phyloP scores from a whole-genome alignment of 495 filamentous ascomycete genomes.

The Lasiosphaeria hispida region DNA sequence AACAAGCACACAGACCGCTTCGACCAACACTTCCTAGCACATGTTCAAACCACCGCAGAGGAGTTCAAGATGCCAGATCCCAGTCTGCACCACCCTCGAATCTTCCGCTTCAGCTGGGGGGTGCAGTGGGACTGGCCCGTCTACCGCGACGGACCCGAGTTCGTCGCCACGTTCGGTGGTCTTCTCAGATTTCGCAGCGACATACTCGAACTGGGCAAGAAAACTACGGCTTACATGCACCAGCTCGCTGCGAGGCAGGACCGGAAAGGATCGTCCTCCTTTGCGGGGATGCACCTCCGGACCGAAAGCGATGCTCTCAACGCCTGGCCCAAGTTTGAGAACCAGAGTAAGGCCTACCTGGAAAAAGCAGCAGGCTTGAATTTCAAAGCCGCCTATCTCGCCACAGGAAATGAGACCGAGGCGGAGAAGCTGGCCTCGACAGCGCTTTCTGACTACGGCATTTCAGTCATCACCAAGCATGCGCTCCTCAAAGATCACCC shows the following conservation, averaged over 20 bases:
- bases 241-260: constrained; percentile 20
- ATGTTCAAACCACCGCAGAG: constrained; percentile 22
- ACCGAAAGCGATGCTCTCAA: constrained; percentile 42
- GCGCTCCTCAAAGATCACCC: constrained; percentile 26
- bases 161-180: constrained; percentile 41
- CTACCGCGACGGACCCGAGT: constrained; percentile 43
- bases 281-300: constrained; percentile 40
- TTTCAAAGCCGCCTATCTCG: constrained; percentile 39
- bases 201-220: constrained; percentile 34
- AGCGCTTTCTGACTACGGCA: constrained; percentile 5
- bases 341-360: constrained; percentile 39
- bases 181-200: constrained; percentile 38
- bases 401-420: constrained; percentile 41
- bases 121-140: constrained; percentile 46
- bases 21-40: constrained; percentile 30
- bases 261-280: constrained; percentile 13
- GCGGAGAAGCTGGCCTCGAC: constrained; percentile 27
- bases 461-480: constrained; percentile 37
- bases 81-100: constrained; percentile 30
- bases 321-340: constrained; percentile 41
- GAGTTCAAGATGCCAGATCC: constrained; percentile 28
- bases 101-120: constrained; percentile 44
- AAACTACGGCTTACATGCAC: constrained; percentile 28
- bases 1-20: constrained; percentile 47
- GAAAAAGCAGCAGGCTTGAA: constrained; percentile 22